Base-by-base conservation (phyloP, 805 yeast species). In the Metschnikowia shivogae region DNA sequence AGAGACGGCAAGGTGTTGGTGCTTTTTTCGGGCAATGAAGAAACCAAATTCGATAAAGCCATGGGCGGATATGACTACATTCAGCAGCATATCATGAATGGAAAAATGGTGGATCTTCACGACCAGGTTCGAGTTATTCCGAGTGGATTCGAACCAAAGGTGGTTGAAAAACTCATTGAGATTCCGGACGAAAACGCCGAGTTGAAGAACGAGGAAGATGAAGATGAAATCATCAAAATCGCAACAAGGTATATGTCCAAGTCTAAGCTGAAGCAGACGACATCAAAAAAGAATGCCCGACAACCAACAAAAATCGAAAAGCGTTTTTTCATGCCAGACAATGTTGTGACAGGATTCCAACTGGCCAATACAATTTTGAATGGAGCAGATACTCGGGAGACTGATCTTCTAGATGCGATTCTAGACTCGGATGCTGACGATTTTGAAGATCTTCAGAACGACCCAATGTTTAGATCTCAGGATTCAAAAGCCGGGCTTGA, bases 1-100 rank as follows among this genome's bases (percentile, higher is more conserved):
- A 72, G 97, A 55, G 89, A 86, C 55, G 99, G 99, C 34, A 78
- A 76, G 47, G 86, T 93, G 1, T 67, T 88, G 4, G 64, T 90
- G 31, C 64, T 93, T 5, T 80, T 92, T 56, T 79, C 96, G 7
- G 77, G 84, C 10, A 80, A 80, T 51, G 99, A 93, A 63, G 79
- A 84, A 44, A 57, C 66, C 5, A 95, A 92, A 59, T 87, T 88
- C 60, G 86, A 85, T 36, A 79, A 82, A 53, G 90, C 98, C 0
- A 81, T 88, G 85, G 84, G 76, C 26, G 93, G 89, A 24, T 92
- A 93, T 62, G 78, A 78, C 47, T 78, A 76, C 59, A 81, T 93
- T 35, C 97, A 93, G 57, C 74, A 75, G 41, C 81, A 80, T 49
- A 83, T 89, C 29, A 73, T 75, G 60, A 68, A 67, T 31, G 76